Conservation (phyloP, 169 alveolate species). For the Eimeria necatrix region DNA sequence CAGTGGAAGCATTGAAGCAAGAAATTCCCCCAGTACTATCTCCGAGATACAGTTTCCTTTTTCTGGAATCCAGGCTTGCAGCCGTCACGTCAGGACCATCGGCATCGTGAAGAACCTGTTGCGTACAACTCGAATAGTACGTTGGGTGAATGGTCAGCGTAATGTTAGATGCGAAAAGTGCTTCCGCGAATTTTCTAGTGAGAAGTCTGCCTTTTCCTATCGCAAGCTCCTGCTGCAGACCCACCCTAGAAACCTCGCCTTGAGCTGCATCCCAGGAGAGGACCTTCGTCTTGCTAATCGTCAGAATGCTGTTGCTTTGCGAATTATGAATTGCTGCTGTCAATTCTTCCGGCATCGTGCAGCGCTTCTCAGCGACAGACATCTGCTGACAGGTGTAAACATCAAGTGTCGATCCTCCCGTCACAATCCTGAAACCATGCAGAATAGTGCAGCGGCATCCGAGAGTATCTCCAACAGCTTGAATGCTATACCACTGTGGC, state of each 20-base stretch:
- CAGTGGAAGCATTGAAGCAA: conserved; percentile 68
- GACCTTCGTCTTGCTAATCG: conserved; percentile 47
- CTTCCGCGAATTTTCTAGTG: no score
- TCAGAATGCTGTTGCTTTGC: conserved; percentile 61
- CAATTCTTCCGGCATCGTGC: conserved; percentile 63
- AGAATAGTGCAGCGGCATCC: background rate
- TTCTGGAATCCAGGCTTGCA: conserved; percentile 58
- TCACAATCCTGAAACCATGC: conserved; percentile 37
- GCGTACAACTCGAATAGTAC: no score
- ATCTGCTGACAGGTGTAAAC: conserved; percentile 63
- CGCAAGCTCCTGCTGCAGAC: background rate
- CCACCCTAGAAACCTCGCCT: conserved; percentile 56
- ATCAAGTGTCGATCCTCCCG: conserved; percentile 67
- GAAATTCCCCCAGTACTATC: conserved; percentile 16
- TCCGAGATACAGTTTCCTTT: conserved; percentile 75
- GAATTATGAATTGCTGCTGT: conserved; percentile 65
- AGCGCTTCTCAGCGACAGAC: conserved; percentile 43
- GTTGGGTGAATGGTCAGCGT: no score
- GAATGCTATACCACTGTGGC: no score
- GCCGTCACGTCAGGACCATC: conserved; percentile 67
- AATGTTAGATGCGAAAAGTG: no score
- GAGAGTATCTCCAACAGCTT: background rate
- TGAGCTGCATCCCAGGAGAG: conserved; percentile 70
- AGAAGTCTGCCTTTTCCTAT: no score
- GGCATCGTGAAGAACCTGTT: conserved; percentile 59